phyloP scores from a whole-genome alignment of 106 monocot species.

The Allium sativum region DNA sequence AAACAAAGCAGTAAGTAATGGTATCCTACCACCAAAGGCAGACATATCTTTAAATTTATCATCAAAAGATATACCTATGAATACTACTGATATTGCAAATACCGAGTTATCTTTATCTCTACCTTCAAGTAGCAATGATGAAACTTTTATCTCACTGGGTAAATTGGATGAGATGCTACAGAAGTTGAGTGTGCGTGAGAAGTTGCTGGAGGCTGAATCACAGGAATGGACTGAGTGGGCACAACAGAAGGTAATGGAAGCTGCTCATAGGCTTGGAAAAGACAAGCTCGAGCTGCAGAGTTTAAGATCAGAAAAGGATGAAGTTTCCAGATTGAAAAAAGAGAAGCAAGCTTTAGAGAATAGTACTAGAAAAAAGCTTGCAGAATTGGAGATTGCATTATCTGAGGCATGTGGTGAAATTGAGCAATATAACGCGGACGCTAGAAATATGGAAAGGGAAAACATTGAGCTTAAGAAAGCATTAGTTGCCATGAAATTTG shows the following conservation, averaged over 20 bases:
- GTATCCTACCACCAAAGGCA: too few relatives aligned
- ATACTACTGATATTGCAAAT: slow-evolving; percentile 17
- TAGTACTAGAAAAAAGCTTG: slow-evolving; percentile 63
- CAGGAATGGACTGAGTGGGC: slow-evolving; percentile 88
- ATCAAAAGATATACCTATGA: slow-evolving; percentile 14
- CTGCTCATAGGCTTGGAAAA: slow-evolving; percentile 55
- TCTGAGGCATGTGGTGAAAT: slow-evolving; percentile 54
- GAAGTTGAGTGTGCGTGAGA: slow-evolving; percentile 33
- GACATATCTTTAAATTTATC: slow-evolving; percentile 18
- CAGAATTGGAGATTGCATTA: slow-evolving; percentile 81
- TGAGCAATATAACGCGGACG: slow-evolving; percentile 38
- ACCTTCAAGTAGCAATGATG: slow-evolving; percentile 38
- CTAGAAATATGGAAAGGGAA: slow-evolving; percentile 40
- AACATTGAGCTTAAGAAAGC: slow-evolving; percentile 60
- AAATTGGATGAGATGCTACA: slow-evolving; percentile 58
- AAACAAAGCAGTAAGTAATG: not conserved
- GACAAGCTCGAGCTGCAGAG: slow-evolving; percentile 68
- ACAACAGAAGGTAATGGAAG: slow-evolving; percentile 84
- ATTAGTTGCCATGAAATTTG: slow-evolving; percentile 69
- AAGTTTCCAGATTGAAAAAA: slow-evolving; percentile 54
- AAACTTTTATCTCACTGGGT: slow-evolving; percentile 18
- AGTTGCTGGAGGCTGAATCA: slow-evolving; percentile 53
- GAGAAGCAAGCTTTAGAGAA: slow-evolving; percentile 73
- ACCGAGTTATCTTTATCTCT: slow-evolving; percentile 64
- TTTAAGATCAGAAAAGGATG: slow-evolving; percentile 74